phyloP scores from a whole-genome alignment of 192 early-diverging fungal genomes.

The Backusella macrospora region DNA sequence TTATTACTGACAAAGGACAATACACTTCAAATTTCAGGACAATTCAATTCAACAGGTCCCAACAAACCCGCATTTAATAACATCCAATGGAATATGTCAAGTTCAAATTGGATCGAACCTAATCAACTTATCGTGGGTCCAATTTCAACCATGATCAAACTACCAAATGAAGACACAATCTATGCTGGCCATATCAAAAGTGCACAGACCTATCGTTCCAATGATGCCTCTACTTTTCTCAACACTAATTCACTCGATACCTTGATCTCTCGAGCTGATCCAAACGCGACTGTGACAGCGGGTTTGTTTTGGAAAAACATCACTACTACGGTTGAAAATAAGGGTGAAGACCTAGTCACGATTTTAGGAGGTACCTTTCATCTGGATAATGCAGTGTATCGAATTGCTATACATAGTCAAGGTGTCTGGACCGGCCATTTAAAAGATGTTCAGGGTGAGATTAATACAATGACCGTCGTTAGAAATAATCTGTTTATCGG shows the following conservation, averaged over 20 bases:
- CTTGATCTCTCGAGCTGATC: neutral
- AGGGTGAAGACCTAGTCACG: neutral
- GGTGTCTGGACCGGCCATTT: constrained; percentile 46
- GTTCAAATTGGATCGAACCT: neutral
- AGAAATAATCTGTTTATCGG: constrained; percentile 59
- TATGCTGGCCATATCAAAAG: constrained; percentile 25
- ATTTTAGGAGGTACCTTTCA: constrained; percentile 60
- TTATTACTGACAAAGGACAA: neutral
- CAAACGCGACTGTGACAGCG: constrained; percentile 44
- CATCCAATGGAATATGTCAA: neutral
- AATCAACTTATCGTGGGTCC: neutral
- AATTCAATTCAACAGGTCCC: neutral
- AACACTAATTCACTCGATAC: neutral
- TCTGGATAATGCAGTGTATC: constrained; percentile 36
- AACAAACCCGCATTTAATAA: neutral
- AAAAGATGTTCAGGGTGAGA: constrained; percentile 47
- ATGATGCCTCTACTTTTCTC: constrained; percentile 4
- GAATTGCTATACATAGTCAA: constrained; percentile 48
- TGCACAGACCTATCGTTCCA: constrained; percentile 21
- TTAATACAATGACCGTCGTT: constrained; percentile 45
- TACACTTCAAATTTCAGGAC: neutral
- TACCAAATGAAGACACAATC: neutral
- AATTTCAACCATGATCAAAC: neutral
- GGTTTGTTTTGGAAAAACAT: constrained; percentile 57
- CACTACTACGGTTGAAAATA: constrained; percentile 13